Evolutionary conservation across 768 basidiomycete genomes (phyloP).

Genomic region (Suillus fuscotomentosus): DNA sequence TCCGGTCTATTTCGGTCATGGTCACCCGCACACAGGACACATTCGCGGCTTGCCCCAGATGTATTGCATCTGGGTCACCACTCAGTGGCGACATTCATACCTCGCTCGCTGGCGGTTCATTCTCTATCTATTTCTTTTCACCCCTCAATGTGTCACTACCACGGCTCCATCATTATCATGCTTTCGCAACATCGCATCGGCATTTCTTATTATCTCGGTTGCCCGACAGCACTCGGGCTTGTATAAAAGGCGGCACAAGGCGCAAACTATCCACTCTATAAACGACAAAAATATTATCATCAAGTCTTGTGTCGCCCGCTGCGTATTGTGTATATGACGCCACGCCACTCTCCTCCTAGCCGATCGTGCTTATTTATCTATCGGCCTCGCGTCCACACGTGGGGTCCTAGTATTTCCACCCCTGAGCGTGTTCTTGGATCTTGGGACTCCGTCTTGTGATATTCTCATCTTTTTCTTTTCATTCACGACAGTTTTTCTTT

Average conservation of each 20-base stretch:
- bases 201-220: slow-evolving; percentile 30
- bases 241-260: slow-evolving; percentile 38
- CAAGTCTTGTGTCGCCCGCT: slow-evolving; percentile 22
- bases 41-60: slow-evolving; percentile 22
- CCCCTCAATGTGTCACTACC: slow-evolving; percentile 44
- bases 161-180: slow-evolving; percentile 38
- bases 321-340: slow-evolving; percentile 33
- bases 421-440: slow-evolving; percentile 42
- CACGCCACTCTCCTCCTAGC: slow-evolving; percentile 18
- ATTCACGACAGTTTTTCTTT: slow-evolving; percentile 6
- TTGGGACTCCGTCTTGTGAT: slow-evolving; percentile 30
- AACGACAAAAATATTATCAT: slow-evolving; percentile 18
- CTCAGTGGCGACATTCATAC: slow-evolving; percentile 45
- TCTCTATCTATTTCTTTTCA: slow-evolving; percentile 23
- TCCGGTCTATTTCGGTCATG: slow-evolving; percentile 34
- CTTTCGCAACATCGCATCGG: slow-evolving; percentile 40
- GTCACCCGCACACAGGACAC: slow-evolving; percentile 39
- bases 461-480: slow-evolving; percentile 15
- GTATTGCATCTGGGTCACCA: slow-evolving; percentile 28
- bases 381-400: slow-evolving; percentile 20
- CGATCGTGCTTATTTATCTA: slow-evolving; percentile 33
- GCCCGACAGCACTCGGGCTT: slow-evolving; percentile 30
- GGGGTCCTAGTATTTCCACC: slow-evolving; percentile 27
- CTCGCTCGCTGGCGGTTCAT: slow-evolving; percentile 36
- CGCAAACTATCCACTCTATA: slow-evolving; percentile 23